Conservation (phyloP, 441 rosid genomes). For the Syzygium syzygioides region DNA sequence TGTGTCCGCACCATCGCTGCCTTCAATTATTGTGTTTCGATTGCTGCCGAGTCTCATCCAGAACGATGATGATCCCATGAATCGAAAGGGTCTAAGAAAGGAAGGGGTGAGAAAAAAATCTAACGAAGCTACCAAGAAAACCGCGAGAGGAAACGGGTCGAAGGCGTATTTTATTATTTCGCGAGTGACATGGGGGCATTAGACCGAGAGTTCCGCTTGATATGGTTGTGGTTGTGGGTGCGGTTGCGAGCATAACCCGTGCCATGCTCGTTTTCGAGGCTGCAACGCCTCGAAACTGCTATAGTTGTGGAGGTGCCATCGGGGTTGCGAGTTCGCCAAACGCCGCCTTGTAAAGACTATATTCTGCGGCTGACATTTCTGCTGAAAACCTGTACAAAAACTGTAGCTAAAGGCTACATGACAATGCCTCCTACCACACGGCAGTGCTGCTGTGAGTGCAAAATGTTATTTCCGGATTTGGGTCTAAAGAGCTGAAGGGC, state of each 20-base stretch:
- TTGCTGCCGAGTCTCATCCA: not conserved
- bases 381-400: not conserved
- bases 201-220: not conserved
- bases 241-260: not conserved
- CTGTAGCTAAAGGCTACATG: not conserved
- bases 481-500: not conserved
- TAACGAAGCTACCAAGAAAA: too few relatives aligned
- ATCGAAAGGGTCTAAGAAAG: not conserved
- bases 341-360: not conserved
- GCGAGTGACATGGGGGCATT: not conserved
- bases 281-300: not conserved
- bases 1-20: not conserved
- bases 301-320: not conserved
- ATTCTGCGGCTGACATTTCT: not conserved
- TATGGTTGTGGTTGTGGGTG: not conserved
- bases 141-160: not conserved
- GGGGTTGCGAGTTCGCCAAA: not conserved
- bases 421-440: not conserved
- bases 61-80: not conserved
- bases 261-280: not conserved
- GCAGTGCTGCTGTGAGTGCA: not conserved
- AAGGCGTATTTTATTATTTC: not conserved
- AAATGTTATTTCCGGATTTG: not conserved
- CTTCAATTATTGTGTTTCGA: not conserved
- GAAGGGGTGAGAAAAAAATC: too few relatives aligned